Conservation (phyloP, 805 yeast species). For the Phaffomyces antillensis region DNA sequence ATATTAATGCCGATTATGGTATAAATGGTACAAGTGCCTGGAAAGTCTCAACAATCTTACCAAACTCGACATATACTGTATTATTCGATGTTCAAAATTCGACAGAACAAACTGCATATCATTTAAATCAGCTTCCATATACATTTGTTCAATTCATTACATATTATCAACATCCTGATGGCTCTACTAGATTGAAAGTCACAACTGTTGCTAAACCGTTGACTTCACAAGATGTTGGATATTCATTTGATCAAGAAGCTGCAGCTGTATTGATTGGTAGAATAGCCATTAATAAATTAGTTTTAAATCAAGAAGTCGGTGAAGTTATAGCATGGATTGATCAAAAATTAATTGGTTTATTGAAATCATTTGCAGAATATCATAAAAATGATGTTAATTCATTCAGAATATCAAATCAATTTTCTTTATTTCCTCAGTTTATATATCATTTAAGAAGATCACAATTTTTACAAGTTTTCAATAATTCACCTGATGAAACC, state of each 20-base stretch:
- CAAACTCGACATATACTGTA: slow-evolving; percentile 53
- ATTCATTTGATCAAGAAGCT: slow-evolving; percentile 61
- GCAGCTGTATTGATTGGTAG: slow-evolving; percentile 57
- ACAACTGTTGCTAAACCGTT: slow-evolving; percentile 48
- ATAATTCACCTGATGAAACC: slow-evolving; percentile 69
- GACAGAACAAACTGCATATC: slow-evolving; percentile 6
- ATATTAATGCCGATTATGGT: slow-evolving; percentile 30
- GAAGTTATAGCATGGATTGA: slow-evolving; percentile 46
- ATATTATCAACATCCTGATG: slow-evolving; percentile 56
- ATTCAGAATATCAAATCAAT: slow-evolving; percentile 41
- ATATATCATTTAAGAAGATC: slow-evolving; percentile 62
- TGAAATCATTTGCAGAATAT: slow-evolving; percentile 42
- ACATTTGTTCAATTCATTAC: slow-evolving; percentile 48
- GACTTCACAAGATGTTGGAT: slow-evolving; percentile 34
- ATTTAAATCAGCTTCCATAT: slow-evolving; percentile 13
- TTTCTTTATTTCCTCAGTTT: slow-evolving; percentile 58
- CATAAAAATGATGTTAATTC: slow-evolving; percentile 39
- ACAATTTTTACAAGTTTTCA: slow-evolving; percentile 57
- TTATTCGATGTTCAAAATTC: slow-evolving; percentile 42
- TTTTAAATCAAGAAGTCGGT: slow-evolving; percentile 25
- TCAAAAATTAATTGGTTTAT: slow-evolving; percentile 37
- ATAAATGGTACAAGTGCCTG: slow-evolving; percentile 49
- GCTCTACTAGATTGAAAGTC: slow-evolving; percentile 50
- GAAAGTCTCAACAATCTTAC: slow-evolving; percentile 49
- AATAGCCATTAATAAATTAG: slow-evolving; percentile 33